Evolutionary conservation across 140 eudicot genomes (phyloP), one percentile per base, ranked within the genome.

Genomic region (Ambrosia hybrid): DNA sequence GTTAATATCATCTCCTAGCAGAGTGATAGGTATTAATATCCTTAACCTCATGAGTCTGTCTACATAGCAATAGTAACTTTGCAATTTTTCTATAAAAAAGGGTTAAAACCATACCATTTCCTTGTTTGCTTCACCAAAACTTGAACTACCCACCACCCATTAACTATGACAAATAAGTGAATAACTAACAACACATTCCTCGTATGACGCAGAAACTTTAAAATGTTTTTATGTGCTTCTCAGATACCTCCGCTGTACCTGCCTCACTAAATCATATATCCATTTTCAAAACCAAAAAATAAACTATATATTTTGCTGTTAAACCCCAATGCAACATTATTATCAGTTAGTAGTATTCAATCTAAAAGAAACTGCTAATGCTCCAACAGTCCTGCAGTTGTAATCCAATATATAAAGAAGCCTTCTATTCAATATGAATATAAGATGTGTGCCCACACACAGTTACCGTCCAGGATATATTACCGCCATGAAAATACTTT

Each of bases 71-170:
- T 57, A 76, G 60, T 46, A 68, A 16, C 64, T 48, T 68, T 49
- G 57, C 64, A 59, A 17, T 49, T 59, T 74, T 76, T 76, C 36
- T 62, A 53, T 9, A 43, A 68, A 53, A 2, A 60, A 67, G 68
- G 77, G 53, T 73, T 55, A 81, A 77, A 80, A 46, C 65, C 84
- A 81, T 82, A 83, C 92, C 87, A 82, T 72, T 36, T 72, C 73
- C 87, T 76, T 57, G 83, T 62, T 71, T 81, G 78, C 68, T 79
- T 76, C 78, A 84, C 76, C 77, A 76, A 78, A 14, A 67, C 72
- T 72, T 81, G 82, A 71, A 80, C 79, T 78, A 84, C 72, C 67
- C 80, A 68, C 77, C 83, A 80, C 76, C 77, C 89, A 83, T 70
- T 80, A 78, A 78, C 77, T 36, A 77, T 30, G 34, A 30, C 34